phyloP scores from a whole-genome alignment of 1,284 basidiomycete genomes.

The Prillingera fragicola region DNA sequence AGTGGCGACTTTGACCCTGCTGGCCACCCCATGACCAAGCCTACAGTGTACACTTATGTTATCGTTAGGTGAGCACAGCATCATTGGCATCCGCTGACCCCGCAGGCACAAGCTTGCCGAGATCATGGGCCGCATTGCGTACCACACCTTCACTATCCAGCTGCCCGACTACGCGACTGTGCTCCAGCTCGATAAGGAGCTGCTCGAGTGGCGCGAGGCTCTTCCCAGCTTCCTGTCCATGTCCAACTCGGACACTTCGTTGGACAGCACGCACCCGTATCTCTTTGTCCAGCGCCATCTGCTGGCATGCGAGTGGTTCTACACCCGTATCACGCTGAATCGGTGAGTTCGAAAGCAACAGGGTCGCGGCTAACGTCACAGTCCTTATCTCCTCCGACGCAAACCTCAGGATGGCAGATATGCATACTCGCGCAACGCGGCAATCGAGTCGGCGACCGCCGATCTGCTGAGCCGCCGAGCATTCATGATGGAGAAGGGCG shows the following conservation, averaged over 20 bases:
- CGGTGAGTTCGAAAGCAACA: constrained; percentile 16
- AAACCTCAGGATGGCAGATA: constrained; percentile 47
- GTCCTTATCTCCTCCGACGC: constrained; percentile 47
- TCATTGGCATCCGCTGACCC: neutral
- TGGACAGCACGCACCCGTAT: constrained; percentile 42
- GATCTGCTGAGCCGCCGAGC: constrained; percentile 46
- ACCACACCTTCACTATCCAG: constrained; percentile 50
- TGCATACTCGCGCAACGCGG: constrained; percentile 48
- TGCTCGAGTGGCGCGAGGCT: constrained; percentile 45
- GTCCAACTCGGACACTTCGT: constrained; percentile 39
- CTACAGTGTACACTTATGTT: constrained; percentile 48
- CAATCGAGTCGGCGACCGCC: constrained; percentile 49
- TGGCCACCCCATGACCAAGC: constrained; percentile 46
- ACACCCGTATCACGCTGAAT: constrained; percentile 46
- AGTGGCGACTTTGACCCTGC: constrained; percentile 45
- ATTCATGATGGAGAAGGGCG: constrained; percentile 49
- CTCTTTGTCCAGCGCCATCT: constrained; percentile 47
- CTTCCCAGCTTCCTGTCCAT: constrained; percentile 46
- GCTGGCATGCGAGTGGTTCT: constrained; percentile 46
- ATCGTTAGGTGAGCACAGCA: constrained; percentile 37
- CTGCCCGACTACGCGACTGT: constrained; percentile 49
- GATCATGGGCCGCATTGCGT: constrained; percentile 49
- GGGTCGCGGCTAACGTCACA: constrained; percentile 8
- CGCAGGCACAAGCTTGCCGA: constrained; percentile 45
- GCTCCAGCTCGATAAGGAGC: constrained; percentile 48